Evolutionary conservation across 345 rosid species (phyloP).

Genomic region (Pistacia atlantica): DNA sequence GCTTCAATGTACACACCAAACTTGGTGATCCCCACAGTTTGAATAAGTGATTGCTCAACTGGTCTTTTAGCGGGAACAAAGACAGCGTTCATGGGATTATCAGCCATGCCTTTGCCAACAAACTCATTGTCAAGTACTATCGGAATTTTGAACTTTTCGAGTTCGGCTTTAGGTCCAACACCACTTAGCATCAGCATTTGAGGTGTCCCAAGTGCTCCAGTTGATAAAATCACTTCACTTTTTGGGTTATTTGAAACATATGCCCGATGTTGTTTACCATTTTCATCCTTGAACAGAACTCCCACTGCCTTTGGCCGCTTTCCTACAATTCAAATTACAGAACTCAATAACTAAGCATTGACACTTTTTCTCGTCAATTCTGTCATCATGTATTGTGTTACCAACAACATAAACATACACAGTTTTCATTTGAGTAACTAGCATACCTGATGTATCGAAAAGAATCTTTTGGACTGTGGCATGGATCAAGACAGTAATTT

Average conservation of each 20-base stretch:
- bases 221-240: conserved; percentile 80
- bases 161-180: conserved; percentile 75
- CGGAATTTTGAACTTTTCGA: conserved; percentile 63
- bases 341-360: too few relatives aligned
- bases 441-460: conserved; percentile 64
- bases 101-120: conserved; percentile 93
- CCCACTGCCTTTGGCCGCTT: conserved; percentile 73
- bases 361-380: neutral
- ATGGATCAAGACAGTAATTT: conserved; percentile 68
- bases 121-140: conserved; percentile 54
- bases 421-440: neutral
- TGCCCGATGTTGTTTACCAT: conserved; percentile 70
- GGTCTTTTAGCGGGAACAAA: conserved; percentile 72
- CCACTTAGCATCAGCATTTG: conserved; percentile 91
- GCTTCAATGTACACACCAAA: conserved; percentile 90
- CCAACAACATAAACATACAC: neutral
- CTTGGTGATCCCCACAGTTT: conserved; percentile 93
- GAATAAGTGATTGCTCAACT: conserved; percentile 71
- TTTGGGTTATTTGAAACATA: conserved; percentile 43
- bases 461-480: conserved; percentile 80
- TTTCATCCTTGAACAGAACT: conserved; percentile 83
- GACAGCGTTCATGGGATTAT: conserved; percentile 90
- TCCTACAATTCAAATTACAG: conserved; percentile 37
- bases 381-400: too few relatives aligned
- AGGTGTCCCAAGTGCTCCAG: conserved; percentile 93